phyloP scores from a whole-genome alignment of 1,284 basidiomycete species.

The Trametes hirsuta region DNA sequence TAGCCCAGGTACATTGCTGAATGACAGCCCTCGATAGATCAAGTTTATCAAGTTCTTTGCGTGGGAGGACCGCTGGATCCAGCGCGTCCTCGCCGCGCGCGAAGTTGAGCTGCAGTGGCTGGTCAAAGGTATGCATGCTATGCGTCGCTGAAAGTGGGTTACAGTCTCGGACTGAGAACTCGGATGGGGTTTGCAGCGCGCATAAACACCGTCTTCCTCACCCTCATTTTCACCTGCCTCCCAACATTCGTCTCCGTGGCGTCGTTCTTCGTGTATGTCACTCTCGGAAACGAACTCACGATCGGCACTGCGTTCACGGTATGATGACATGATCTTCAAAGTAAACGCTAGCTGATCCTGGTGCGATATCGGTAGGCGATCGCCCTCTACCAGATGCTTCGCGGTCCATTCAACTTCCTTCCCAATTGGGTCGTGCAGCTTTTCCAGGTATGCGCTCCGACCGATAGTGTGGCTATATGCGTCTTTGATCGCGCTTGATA shows the following conservation, averaged over 20 bases:
- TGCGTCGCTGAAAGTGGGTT: not conserved
- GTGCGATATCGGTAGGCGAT: constrained; percentile 50
- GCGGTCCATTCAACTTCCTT: constrained; percentile 70
- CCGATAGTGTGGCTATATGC: too few relatives aligned
- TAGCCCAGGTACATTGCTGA: not conserved
- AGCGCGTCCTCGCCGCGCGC: constrained; percentile 58
- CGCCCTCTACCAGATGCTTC: constrained; percentile 71
- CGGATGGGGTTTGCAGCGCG: constrained; percentile 45
- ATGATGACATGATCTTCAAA: constrained; percentile 19
- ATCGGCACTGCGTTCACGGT: constrained; percentile 75
- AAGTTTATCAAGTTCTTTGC: constrained; percentile 91
- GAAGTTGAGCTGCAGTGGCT: constrained; percentile 71
- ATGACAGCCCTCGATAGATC: constrained; percentile 40
- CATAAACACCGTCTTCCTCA: constrained; percentile 67
- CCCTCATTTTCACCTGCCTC: constrained; percentile 64
- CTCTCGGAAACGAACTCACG: constrained; percentile 66
- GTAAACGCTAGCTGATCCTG: too few relatives aligned
- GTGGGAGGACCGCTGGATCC: constrained; percentile 80
- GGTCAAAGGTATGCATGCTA: constrained; percentile 52
- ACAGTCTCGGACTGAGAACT: not conserved
- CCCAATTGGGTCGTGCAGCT: constrained; percentile 69
- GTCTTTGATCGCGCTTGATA: constrained; percentile 36
- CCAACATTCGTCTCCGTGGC: constrained; percentile 73
- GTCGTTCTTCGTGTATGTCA: constrained; percentile 66
- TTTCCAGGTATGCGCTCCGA: constrained; percentile 45